Evolutionary conservation across 179 eudicot genomes (phyloP).

Genomic region (Corrigiola litoralis): DNA sequence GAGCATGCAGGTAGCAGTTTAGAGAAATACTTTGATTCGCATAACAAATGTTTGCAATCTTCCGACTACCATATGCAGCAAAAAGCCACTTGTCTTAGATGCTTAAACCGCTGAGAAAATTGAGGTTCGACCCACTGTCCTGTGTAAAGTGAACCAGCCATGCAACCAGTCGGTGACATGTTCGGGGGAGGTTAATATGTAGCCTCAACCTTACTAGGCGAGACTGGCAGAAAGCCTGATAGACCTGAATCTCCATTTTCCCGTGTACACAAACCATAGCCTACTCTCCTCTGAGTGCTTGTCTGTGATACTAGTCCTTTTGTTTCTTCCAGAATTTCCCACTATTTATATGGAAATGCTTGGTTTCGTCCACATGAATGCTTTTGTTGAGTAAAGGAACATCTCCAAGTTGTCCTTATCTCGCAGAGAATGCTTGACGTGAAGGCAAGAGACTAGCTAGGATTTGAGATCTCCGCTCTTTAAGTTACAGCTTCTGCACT

Average conservation of each 20-base stretch:
- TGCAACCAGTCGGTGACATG: too few species aligned
- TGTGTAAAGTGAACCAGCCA: neutral
- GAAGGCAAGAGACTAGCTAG: neutral
- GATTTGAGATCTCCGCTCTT: neutral
- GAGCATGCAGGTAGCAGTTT: neutral
- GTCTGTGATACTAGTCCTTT: too few species aligned
- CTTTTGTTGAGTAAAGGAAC: neutral
- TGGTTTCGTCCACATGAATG: too few species aligned
- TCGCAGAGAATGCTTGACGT: neutral
- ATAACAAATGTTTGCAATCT: neutral
- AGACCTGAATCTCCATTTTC: too few species aligned
- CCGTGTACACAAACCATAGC: too few species aligned
- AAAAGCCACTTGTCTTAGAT: neutral
- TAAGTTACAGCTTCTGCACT: neutral
- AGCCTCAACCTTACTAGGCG: too few species aligned
- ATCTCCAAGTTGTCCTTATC: neutral
- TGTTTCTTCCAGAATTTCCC: too few species aligned
- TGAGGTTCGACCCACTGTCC: conserved; percentile 2
- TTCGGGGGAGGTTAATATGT: neutral
- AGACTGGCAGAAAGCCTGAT: too few species aligned
- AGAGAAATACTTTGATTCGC: neutral
- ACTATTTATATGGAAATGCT: too few species aligned
- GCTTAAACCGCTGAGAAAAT: neutral
- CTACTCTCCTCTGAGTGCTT: too few species aligned
- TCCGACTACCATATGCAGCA: neutral